Conservation (phyloP, 257 asterid species). For the Solanum sparsipilum region DNA sequence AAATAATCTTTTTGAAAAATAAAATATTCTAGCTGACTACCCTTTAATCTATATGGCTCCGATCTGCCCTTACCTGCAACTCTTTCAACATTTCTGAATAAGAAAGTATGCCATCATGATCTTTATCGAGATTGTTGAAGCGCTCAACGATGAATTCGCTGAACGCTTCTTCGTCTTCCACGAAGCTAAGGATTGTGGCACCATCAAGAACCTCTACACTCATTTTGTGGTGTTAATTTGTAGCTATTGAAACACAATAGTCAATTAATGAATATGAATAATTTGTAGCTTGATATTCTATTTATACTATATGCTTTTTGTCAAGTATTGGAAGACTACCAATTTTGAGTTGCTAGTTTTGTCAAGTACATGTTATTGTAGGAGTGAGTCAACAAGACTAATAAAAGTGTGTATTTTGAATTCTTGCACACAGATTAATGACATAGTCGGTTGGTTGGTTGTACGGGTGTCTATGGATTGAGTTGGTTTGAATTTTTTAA, state of each 20-base stretch:
- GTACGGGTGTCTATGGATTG: rapidly evolving
- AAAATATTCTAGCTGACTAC: not conserved
- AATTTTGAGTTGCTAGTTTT: not conserved
- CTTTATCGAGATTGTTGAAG: not conserved
- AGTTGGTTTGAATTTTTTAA: not conserved
- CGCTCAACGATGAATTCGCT: not conserved
- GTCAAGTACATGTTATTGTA: not conserved
- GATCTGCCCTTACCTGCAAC: not conserved
- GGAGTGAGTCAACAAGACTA: not conserved
- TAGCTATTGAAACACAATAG: not conserved
- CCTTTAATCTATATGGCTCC: not conserved
- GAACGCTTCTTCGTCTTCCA: not conserved
- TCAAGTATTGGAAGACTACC: not conserved
- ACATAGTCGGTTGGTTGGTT: not conserved
- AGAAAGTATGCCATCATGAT: not conserved
- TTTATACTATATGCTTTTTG: not conserved
- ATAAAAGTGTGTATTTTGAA: not conserved
- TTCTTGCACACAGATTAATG: not conserved
- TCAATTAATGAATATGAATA: not conserved
- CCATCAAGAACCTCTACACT: not conserved
- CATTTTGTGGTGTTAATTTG: not conserved
- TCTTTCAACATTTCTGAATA: not conserved
- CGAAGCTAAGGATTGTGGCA: not conserved
- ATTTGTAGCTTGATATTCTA: not conserved
- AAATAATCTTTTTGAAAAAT: too few species aligned